Percentiles rank a stretch among this genome's conserved stretches.
Evolutionary conservation across 2,329 filamentous ascomycete genomes (phyloP).

Genomic region (Fusarium oxysporum): DNA sequence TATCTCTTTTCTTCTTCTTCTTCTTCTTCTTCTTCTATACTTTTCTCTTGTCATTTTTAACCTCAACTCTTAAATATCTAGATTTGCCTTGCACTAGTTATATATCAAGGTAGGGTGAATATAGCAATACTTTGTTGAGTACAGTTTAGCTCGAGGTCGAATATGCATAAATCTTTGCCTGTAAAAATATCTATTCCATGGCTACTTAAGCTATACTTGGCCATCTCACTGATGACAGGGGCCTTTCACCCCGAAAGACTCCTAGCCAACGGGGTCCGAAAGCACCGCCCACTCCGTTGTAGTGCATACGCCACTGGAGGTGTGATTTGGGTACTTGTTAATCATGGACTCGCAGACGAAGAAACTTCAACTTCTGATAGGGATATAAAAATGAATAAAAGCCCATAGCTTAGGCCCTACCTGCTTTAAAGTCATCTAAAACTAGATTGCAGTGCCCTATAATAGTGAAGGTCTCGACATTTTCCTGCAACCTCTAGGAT

Average conservation of each 20-base stretch:
- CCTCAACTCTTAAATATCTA: too few species aligned
- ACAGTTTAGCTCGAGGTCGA: neutral
- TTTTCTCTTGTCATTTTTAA: neutral
- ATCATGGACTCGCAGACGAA: neutral
- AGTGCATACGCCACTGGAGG: neutral
- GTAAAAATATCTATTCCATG: neutral
- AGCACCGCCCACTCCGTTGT: constrained; percentile 1
- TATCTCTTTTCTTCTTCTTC: too few species aligned
- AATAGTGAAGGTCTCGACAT: neutral
- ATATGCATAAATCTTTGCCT: neutral
- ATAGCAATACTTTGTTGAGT: neutral
- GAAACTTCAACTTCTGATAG: neutral
- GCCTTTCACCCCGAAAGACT: neutral
- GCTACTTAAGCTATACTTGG: neutral
- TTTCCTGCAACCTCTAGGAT: neutral
- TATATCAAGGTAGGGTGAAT: too few species aligned
- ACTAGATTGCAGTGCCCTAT: neutral
- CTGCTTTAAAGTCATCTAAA: neutral
- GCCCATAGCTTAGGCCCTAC: neutral
- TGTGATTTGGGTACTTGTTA: neutral
- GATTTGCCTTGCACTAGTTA: too few species aligned
- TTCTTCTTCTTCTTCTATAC: too few species aligned
- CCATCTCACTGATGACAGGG: neutral
- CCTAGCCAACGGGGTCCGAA: constrained; percentile 1
- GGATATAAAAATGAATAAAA: neutral